These are phyloP conservation scores for Candida dajiaensis DNA, from an alignment of 805 yeast genomes.

Conservation along the genomic window DNA sequence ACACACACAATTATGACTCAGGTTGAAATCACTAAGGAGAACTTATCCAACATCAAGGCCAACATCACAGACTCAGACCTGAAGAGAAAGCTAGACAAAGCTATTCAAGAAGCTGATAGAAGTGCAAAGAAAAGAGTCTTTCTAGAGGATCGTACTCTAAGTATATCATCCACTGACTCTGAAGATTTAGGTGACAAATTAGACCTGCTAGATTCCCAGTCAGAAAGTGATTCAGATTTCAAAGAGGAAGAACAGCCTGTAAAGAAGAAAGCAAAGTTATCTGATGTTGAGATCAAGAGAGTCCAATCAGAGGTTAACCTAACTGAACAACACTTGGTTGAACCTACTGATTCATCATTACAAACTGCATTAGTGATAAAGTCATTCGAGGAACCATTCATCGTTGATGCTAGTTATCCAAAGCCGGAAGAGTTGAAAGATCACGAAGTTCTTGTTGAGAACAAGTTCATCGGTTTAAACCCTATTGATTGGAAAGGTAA, in stretches of 20 bases:
- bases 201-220: conserved; percentile 3
- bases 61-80: background rate
- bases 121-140: background rate
- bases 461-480: conserved; percentile 36
- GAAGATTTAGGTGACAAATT: conserved; percentile 17
- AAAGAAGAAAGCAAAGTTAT: conserved; percentile 4
- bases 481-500: conserved; percentile 47
- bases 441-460: conserved; percentile 26
- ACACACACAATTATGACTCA: background rate
- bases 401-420: conserved; percentile 13
- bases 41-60: background rate
- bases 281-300: background rate
- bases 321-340: conserved; percentile 10
- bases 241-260: conserved; percentile 1
- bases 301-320: conserved; percentile 7
- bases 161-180: conserved; percentile 18
- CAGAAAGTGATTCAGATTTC: conserved; percentile 6
- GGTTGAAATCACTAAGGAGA: conserved; percentile 1
- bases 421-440: conserved; percentile 21
- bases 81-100: conserved; percentile 15
- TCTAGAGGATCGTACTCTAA: conserved; percentile 16
- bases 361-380: conserved; percentile 23
- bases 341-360: conserved; percentile 8
- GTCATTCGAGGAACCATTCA: conserved; percentile 23
- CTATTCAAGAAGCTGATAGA: background rate